phyloP scores from a whole-genome alignment of 805 yeast genomes.

The Isabelozyma gotoi region DNA sequence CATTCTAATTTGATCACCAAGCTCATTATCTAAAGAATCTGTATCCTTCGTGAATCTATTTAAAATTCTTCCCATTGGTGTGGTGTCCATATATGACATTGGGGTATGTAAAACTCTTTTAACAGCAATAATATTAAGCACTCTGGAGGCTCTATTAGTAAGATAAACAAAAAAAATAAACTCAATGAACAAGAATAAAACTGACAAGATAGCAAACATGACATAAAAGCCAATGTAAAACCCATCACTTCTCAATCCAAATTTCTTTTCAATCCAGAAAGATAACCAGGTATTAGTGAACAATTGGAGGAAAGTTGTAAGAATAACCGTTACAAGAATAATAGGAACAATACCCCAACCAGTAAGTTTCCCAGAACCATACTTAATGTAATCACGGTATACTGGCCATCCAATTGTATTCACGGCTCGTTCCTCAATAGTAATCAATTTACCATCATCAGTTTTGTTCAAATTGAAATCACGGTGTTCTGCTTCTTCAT shows the following conservation, averaged over 20 bases:
- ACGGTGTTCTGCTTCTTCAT: constrained; percentile 33
- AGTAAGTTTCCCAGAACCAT: constrained; percentile 28
- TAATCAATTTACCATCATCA: constrained; percentile 19
- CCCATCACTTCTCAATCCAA: constrained; percentile 41
- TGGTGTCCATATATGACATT: constrained; percentile 74
- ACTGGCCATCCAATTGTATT: constrained; percentile 40
- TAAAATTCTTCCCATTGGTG: constrained; percentile 80
- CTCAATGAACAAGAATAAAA: constrained; percentile 38
- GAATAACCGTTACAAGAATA: constrained; percentile 3
- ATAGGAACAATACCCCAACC: constrained; percentile 1
- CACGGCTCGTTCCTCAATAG: constrained; percentile 56
- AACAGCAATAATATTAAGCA: constrained; percentile 58
- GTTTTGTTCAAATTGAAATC: constrained; percentile 24
- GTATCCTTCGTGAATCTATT: constrained; percentile 85
- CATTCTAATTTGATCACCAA: constrained; percentile 62
- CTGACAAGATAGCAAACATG: constrained; percentile 49
- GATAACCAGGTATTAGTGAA: constrained; percentile 77
- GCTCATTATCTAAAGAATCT: constrained; percentile 72
- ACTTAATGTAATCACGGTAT: constrained; percentile 29
- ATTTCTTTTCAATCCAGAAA: constrained; percentile 66
- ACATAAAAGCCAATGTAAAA: constrained; percentile 72
- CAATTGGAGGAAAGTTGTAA: constrained; percentile 48
- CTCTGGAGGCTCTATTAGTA: constrained; percentile 49
- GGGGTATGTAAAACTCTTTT: constrained; percentile 64
- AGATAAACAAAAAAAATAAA: constrained; percentile 46